Percentiles rank a stretch among this genome's conserved stretches.
Evolutionary conservation across 371 early-diverging fungal genomes (phyloP).

Genomic region (Mortierella sp.): DNA sequence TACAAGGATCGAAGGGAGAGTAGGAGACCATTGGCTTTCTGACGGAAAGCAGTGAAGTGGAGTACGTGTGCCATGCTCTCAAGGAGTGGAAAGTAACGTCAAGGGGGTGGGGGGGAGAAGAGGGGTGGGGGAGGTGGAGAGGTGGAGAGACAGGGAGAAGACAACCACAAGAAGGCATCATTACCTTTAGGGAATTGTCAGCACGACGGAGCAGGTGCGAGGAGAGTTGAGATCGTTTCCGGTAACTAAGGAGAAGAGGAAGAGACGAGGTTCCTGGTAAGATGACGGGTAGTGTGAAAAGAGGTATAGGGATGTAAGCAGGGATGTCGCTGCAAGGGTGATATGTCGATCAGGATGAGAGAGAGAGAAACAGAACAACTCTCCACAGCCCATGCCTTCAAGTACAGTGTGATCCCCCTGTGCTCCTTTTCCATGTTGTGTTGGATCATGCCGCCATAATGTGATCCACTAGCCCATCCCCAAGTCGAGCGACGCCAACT

Average conservation of each 20-base stretch:
- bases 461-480: slow-evolving; percentile 5
- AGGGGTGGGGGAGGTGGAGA: neutral
- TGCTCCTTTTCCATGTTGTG: neutral
- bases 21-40: slow-evolving; percentile 4
- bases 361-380: neutral
- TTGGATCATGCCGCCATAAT: slow-evolving; percentile 8
- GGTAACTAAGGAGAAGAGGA: neutral
- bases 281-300: too few species aligned
- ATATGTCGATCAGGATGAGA: neutral
- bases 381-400: neutral
- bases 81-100: slow-evolving; percentile 1
- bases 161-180: neutral
- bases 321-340: too few species aligned
- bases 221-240: neutral
- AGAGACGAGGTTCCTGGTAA: neutral
- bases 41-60: neutral
- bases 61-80: too few species aligned
- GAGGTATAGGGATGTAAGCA: too few species aligned
- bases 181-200: neutral
- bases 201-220: neutral
- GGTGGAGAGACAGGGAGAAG: too few species aligned
- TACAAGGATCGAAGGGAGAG: slow-evolving; percentile 21
- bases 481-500: neutral
- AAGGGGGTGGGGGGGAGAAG: neutral
- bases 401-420: slow-evolving; percentile 9